Conservation (phyloP, 164 flowering plant species). For the Vitis labrusca region DNA sequence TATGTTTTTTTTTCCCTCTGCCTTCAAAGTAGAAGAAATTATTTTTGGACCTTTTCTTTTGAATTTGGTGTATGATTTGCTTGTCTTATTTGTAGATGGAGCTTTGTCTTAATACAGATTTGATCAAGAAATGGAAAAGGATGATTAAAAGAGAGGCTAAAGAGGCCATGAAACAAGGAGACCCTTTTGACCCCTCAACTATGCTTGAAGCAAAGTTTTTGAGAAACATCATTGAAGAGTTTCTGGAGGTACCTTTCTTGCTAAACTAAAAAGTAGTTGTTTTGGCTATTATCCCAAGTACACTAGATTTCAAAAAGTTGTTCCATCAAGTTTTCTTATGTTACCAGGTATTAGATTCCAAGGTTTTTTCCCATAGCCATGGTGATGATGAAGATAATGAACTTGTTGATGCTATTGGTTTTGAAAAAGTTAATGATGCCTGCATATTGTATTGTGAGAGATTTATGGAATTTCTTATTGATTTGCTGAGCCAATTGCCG, state of each 20-base stretch:
- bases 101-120: slow-evolving; percentile 63
- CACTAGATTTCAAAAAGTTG: not conserved
- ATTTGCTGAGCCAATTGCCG: slow-evolving; percentile 92
- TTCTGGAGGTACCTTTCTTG: slow-evolving; percentile 63
- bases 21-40: not conserved
- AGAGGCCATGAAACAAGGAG: slow-evolving; percentile 62
- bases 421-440: slow-evolving; percentile 56
- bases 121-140: slow-evolving; percentile 85
- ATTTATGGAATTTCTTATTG: slow-evolving; percentile 96
- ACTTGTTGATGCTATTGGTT: slow-evolving; percentile 26
- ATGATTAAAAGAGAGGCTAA: slow-evolving; percentile 67
- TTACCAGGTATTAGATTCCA: slow-evolving; percentile 65
- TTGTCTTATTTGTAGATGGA: slow-evolving; percentile 63
- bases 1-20: too few species aligned
- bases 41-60: not conserved
- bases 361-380: slow-evolving; percentile 49
- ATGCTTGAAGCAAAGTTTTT: slow-evolving; percentile 74
- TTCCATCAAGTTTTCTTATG: slow-evolving; percentile 1
- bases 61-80: slow-evolving; percentile 2
- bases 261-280: not conserved
- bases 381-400: slow-evolving; percentile 30
- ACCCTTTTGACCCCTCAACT: slow-evolving; percentile 53
- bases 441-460: slow-evolving; percentile 89
- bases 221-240: slow-evolving; percentile 82
- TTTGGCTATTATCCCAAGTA: too few species aligned